phyloP scores from a whole-genome alignment of 306 rosid genomes.

The Lagenaria siceraria region DNA sequence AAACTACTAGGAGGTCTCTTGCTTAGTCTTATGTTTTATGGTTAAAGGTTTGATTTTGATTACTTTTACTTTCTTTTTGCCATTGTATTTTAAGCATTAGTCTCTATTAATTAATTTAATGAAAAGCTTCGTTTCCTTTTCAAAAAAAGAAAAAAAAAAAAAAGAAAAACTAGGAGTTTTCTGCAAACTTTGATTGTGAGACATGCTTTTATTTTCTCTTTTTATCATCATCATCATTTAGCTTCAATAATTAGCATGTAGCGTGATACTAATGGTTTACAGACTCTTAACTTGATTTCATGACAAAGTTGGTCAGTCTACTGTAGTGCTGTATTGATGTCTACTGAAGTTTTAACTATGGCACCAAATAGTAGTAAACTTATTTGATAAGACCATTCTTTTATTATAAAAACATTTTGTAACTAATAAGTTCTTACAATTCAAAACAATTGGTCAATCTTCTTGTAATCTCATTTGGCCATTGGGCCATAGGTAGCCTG shows the following conservation, averaged over 20 bases:
- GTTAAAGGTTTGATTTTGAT: too few species aligned
- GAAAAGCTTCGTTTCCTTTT: too few species aligned
- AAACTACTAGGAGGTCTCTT: neutral
- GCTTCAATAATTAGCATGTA: neutral
- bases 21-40: too few species aligned
- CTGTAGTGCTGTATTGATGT: neutral
- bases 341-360: neutral
- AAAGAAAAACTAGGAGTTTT: neutral
- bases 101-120: too few species aligned
- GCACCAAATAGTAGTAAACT: neutral
- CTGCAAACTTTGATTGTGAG: neutral
- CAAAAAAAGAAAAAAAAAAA: too few species aligned
- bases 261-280: neutral
- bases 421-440: neutral
- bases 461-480: neutral
- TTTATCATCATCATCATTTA: neutral
- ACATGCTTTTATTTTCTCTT: neutral
- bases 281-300: neutral
- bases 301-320: neutral
- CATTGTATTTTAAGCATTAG: too few species aligned
- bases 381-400: neutral
- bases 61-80: too few species aligned
- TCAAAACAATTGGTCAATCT: neutral
- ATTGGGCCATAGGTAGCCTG: neutral
- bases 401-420: neutral